phyloP scores from a whole-genome alignment of 2,329 filamentous ascomycete genomes.

The Fusarium illudens region DNA sequence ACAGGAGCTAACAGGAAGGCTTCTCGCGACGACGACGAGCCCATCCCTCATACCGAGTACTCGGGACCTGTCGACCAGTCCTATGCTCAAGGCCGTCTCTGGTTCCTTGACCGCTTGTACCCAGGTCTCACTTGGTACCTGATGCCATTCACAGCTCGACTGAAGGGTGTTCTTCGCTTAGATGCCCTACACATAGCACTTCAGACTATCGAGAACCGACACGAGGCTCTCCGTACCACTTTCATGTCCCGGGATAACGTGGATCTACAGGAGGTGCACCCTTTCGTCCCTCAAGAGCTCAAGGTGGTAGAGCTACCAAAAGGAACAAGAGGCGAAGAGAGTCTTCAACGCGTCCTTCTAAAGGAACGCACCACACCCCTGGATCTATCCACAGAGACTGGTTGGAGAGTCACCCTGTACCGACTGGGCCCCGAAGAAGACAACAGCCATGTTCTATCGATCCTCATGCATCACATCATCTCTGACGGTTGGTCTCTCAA shows the following conservation, averaged over 20 bases:
- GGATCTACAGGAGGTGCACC: conserved; percentile 11
- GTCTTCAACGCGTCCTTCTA: not conserved
- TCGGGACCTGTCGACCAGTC: conserved; percentile 23
- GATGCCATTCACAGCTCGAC: conserved; percentile 16
- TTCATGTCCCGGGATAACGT: conserved; percentile 8
- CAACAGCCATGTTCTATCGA: conserved; percentile 13
- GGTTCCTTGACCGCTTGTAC: conserved; percentile 32
- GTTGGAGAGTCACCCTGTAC: conserved; percentile 27
- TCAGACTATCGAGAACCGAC: conserved; percentile 24
- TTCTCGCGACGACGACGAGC: not conserved
- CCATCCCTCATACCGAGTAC: not conserved
- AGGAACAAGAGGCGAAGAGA: not conserved
- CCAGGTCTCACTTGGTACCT: conserved; percentile 24
- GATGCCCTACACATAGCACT: conserved; percentile 15
- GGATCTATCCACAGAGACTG: conserved; percentile 9
- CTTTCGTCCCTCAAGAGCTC: not conserved
- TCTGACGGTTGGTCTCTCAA: conserved; percentile 38
- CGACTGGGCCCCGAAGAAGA: not conserved
- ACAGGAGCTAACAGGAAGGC: not conserved
- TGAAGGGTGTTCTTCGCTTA: conserved; percentile 13
- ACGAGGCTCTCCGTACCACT: conserved; percentile 29
- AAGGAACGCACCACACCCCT: conserved; percentile 15
- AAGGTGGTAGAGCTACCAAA: not conserved
- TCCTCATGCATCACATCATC: conserved; percentile 39
- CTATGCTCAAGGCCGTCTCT: conserved; percentile 28